Evolutionary conservation across 75 land plant genomes (phyloP).

Genomic region (Selaginella moellendorffii): DNA sequence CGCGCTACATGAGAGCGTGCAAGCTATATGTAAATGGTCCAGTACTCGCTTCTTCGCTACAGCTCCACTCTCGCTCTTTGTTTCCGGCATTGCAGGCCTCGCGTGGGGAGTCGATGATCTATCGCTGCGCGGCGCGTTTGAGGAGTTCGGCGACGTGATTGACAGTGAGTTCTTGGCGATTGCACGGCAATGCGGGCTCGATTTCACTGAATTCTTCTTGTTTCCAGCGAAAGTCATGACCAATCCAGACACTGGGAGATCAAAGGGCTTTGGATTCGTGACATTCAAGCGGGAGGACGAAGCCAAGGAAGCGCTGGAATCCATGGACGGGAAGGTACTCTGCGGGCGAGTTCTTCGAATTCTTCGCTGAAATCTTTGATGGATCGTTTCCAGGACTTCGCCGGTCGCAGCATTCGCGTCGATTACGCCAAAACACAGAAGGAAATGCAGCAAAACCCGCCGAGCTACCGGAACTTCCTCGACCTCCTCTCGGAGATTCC

Average conservation of each 20-base stretch:
- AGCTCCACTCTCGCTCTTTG: too few relatives aligned
- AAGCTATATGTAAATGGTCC: neutral
- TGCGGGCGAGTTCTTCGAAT: too few relatives aligned
- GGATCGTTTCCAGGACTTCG: neutral
- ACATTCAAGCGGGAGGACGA: neutral
- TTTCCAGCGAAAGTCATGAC: conserved; percentile 7
- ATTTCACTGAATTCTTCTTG: neutral
- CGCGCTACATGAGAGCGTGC: neutral
- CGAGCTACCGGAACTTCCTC: neutral
- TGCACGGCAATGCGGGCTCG: neutral
- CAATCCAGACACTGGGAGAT: neutral
- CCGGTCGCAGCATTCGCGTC: neutral
- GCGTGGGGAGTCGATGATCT: conserved; percentile 3
- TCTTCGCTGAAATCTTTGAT: neutral
- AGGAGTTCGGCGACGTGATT: neutral
- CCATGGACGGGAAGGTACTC: conserved; percentile 5
- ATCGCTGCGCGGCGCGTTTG: neutral
- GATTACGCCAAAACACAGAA: neutral
- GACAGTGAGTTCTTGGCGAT: neutral
- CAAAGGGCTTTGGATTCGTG: conserved; percentile 8
- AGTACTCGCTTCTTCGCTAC: neutral
- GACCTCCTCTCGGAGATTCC: neutral
- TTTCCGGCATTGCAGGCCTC: neutral
- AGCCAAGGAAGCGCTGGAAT: neutral
- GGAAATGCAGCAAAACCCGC: neutral